These are phyloP conservation scores for Mollisiaceae sp. DNA, from an alignment of 2,329 filamentous ascomycete species.

Conservation along the genomic window DNA sequence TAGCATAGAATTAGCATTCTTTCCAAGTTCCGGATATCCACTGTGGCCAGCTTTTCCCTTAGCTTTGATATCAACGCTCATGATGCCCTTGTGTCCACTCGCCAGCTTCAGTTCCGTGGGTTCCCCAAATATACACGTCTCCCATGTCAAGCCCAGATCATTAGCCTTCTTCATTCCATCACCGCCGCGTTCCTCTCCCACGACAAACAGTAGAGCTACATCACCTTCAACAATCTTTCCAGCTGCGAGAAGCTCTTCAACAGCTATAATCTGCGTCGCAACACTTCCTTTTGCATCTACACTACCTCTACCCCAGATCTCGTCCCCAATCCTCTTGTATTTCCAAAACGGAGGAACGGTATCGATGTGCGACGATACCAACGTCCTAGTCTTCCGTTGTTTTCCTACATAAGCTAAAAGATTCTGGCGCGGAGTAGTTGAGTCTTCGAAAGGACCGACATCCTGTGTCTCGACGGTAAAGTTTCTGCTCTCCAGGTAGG, in stretches of 20 bases:
- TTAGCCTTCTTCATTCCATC: conserved; percentile 76
- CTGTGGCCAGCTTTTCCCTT: conserved; percentile 83
- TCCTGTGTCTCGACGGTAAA: conserved; percentile 67
- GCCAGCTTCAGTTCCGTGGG: conserved; percentile 89
- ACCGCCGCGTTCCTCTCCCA: conserved; percentile 83
- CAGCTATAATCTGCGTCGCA: conserved; percentile 74
- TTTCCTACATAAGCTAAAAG: conserved; percentile 63
- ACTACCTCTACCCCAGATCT: conserved; percentile 74
- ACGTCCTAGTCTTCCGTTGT: conserved; percentile 53
- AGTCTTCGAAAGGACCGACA: conserved; percentile 38
- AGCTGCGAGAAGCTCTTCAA: conserved; percentile 57
- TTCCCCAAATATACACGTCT: conserved; percentile 87
- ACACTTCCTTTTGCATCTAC: conserved; percentile 75
- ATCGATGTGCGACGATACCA: conserved; percentile 71
- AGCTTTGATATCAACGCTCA: conserved; percentile 70
- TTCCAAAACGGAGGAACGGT: conserved; percentile 58
- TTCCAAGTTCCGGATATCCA: conserved; percentile 89
- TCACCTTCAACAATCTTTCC: conserved; percentile 52
- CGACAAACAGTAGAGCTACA: conserved; percentile 68
- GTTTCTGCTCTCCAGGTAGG: conserved; percentile 59
- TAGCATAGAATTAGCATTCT: conserved; percentile 82
- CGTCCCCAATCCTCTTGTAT: conserved; percentile 45
- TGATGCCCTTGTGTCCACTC: conserved; percentile 87
- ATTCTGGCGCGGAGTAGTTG: conserved; percentile 51
- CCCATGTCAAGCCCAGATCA: conserved; percentile 55